These are phyloP conservation scores for Micractinium conductrix DNA, from an alignment of 139 green algal genomes.

Conservation along the genomic window DNA sequence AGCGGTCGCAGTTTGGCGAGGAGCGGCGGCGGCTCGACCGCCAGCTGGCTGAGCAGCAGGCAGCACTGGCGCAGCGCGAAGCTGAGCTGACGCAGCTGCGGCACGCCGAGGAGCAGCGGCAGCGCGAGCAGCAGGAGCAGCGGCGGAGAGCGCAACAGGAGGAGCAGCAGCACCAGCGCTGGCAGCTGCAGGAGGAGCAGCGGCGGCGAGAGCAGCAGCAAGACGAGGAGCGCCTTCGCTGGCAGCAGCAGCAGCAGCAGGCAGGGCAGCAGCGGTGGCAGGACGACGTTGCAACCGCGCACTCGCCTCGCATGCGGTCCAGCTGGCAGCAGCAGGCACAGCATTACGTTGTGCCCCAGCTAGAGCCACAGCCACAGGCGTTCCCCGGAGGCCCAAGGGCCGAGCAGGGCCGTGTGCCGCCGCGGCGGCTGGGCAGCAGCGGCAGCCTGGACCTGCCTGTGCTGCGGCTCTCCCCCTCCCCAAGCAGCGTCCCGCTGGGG, in stretches of 20 bases:
- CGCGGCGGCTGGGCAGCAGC: not conserved
- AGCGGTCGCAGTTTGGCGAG: constrained; percentile 25
- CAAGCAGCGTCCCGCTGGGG: not conserved
- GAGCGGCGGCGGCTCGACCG: constrained; percentile 30
- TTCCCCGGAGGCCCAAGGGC: not conserved
- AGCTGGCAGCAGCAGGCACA: not conserved
- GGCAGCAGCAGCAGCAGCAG: constrained; percentile 1
- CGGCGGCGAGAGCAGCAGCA: not conserved
- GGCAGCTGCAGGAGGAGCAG: not conserved
- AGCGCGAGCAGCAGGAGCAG: not conserved
- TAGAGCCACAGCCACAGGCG: not conserved
- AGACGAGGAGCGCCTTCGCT: not conserved
- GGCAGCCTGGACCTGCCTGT: not conserved
- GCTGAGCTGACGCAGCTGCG: constrained; percentile 22
- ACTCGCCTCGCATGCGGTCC: too few relatives aligned
- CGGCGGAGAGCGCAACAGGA: not conserved
- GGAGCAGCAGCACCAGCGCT: not conserved
- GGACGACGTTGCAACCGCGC: not conserved
- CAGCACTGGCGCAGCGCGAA: constrained; percentile 7
- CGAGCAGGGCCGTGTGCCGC: not conserved
- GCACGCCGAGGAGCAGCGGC: not conserved
- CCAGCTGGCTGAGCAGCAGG: constrained; percentile 30
- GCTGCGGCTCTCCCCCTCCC: not conserved
- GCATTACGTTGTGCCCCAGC: not conserved
- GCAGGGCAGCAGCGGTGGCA: not conserved